phyloP scores from a whole-genome alignment of 805 yeast species.

The Barnettozyma wickerhamii region DNA sequence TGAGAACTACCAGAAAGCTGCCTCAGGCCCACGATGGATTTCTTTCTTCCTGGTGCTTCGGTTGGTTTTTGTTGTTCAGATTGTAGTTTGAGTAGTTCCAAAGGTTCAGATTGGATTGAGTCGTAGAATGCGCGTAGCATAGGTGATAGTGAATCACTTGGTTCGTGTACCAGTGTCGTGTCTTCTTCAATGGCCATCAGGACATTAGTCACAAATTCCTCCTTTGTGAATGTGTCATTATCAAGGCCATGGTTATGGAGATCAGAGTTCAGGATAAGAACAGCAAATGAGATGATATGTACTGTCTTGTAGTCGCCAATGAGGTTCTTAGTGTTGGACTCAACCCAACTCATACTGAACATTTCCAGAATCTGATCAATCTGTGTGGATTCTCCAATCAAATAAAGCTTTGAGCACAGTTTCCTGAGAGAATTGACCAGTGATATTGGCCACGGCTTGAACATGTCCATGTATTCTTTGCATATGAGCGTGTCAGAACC shows the following conservation, averaged over 20 bases:
- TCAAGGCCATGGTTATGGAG: slow-evolving; percentile 44
- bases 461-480: slow-evolving; percentile 32
- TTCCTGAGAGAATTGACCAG: slow-evolving; percentile 52
- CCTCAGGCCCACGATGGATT: slow-evolving; percentile 8
- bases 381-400: slow-evolving; percentile 80
- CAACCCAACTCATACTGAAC: slow-evolving; percentile 61
- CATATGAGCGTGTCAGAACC: slow-evolving; percentile 26
- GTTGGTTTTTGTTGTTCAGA: neutral
- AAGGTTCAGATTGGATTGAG: slow-evolving; percentile 27
- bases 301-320: slow-evolving; percentile 52
- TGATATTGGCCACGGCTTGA: slow-evolving; percentile 43
- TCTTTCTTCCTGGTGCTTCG: too few species aligned
- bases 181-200: slow-evolving; percentile 37
- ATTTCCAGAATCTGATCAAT: slow-evolving; percentile 69
- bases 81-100: slow-evolving; percentile 14
- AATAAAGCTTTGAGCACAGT: slow-evolving; percentile 62
- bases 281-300: slow-evolving; percentile 67
- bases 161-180: neutral
- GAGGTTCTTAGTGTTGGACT: slow-evolving; percentile 43
- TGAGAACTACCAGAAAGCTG: slow-evolving; percentile 11
- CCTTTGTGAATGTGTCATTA: slow-evolving; percentile 35
- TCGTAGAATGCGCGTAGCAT: slow-evolving; percentile 31
- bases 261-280: slow-evolving; percentile 73
- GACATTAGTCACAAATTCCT: slow-evolving; percentile 48
- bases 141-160: slow-evolving; percentile 10